Percentiles rank a stretch among this genome's conserved stretches.
Conservation (phyloP, 1,284 basidiomycete genomes). For the Pyrrhoderma noxium region DNA sequence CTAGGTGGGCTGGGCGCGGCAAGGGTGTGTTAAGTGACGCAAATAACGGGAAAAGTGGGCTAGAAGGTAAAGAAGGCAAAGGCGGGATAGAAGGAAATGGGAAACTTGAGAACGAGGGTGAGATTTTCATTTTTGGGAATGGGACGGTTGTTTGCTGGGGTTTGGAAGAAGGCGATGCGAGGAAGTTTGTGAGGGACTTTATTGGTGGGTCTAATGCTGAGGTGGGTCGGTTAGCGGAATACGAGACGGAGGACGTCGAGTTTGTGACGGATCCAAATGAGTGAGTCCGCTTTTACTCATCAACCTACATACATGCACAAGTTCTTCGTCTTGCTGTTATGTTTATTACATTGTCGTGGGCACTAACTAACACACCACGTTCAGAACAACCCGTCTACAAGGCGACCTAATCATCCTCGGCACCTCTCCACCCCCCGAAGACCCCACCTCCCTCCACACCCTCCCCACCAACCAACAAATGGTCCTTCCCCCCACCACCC, state of each 20-base stretch:
- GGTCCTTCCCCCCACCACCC: slow-evolving; percentile 45
- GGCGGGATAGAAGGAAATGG: too few relatives aligned
- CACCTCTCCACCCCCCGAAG: slow-evolving; percentile 43
- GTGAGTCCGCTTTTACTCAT: slow-evolving; percentile 35
- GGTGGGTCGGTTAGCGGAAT: slow-evolving; percentile 55
- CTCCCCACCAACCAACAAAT: slow-evolving; percentile 34
- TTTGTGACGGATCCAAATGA: slow-evolving; percentile 84
- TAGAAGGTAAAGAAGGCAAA: slow-evolving; percentile 39
- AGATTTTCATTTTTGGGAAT: slow-evolving; percentile 80
- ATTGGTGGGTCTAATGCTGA: slow-evolving; percentile 52
- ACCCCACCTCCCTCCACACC: slow-evolving; percentile 39
- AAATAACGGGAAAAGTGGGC: too few relatives aligned
- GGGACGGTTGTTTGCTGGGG: slow-evolving; percentile 89
- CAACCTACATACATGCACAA: background rate
- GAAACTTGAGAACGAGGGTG: slow-evolving; percentile 71
- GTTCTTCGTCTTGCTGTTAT: background rate
- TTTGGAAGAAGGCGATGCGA: slow-evolving; percentile 71
- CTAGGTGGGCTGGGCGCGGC: slow-evolving; percentile 42
- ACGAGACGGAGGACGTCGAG: slow-evolving; percentile 84
- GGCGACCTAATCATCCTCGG: slow-evolving; percentile 90
- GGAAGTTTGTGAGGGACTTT: slow-evolving; percentile 57
- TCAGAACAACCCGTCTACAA: slow-evolving; percentile 73
- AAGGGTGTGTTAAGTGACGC: too few relatives aligned
- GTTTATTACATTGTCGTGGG: background rate
- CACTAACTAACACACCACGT: too few relatives aligned